Evolutionary conservation across 2,329 filamentous ascomycete genomes (phyloP), one percentile per base, ranked within the genome.

Genomic region (Atkinsonella hypoxylon): DNA sequence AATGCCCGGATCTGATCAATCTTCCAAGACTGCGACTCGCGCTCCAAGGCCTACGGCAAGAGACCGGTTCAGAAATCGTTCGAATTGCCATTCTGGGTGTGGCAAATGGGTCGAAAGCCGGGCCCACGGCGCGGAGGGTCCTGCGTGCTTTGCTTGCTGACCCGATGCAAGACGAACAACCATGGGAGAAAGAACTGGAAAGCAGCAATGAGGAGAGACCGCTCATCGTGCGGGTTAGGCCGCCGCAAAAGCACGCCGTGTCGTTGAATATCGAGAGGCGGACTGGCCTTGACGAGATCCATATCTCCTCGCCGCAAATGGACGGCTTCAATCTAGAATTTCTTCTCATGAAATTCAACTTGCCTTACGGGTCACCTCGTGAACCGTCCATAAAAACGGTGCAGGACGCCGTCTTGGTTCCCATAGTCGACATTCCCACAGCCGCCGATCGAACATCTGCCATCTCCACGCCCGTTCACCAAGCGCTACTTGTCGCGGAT

Each of bases 391-490:
- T 68, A 44, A 63, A 74, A 48, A 69, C 69, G 10, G 69, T 80
- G 4, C 74, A 78, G 53, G 84, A 90, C 54, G 73, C 79, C 0
- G 71, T 90, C 12, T 75, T 95, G n/a, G 83, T 88, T 17, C 89
- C 89, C 2, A 76, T 75, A 0, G 76, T 95, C 34, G 81, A 87
- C 18, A 85, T 87, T 41, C 79, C 79, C 6, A 82, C 84, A 13
- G 75, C 74, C 53, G 79, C 78, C 15, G 82, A 82, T 9, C 74
- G 81, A 54, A 76, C 81, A 51, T 81, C 82, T 12, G 77, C 82
- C 15, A 74, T 93, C 41, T 80, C 82, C 7, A 89, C 88, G 43
- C 90, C 91, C 0, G 89, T 96, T 1, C 91, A 97, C 62, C 87
- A 83, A 62, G 81, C 84, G 1, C 67, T 96, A 15, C 59, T 96